These are phyloP conservation scores for Patellifolia procumbens DNA, from an alignment of 179 eudicot genomes.

Conservation along the genomic window DNA sequence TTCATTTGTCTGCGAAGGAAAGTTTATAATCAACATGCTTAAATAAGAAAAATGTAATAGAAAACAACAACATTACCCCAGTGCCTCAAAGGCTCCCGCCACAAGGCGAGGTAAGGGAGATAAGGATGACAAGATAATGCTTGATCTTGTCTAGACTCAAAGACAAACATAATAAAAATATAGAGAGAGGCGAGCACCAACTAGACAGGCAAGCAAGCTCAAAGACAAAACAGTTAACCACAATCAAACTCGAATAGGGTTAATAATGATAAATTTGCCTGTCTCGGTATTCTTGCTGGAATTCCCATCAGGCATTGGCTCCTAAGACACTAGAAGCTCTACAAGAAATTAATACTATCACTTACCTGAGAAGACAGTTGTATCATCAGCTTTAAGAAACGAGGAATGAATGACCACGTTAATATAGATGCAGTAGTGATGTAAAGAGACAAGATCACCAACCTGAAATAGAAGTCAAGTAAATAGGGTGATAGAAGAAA, in stretches of 20 bases:
- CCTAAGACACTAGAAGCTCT: background rate
- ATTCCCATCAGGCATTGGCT: background rate
- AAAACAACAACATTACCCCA: background rate
- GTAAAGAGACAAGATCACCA: conserved; percentile 72
- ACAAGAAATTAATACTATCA: conserved; percentile 23
- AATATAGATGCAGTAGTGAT: conserved; percentile 64
- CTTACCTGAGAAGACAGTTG: conserved; percentile 88
- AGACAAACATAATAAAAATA: background rate
- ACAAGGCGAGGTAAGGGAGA: background rate
- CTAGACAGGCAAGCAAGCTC: background rate
- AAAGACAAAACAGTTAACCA: background rate
- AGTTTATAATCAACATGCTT: conserved; percentile 19
- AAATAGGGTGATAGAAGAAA: background rate
- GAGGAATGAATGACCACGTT: conserved; percentile 92
- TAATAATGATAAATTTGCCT: background rate
- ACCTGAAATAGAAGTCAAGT: conserved; percentile 47
- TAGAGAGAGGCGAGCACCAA: background rate
- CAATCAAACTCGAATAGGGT: background rate
- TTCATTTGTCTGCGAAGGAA: conserved; percentile 79
- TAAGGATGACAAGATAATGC: background rate
- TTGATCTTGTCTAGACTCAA: background rate
- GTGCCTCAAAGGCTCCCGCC: no score
- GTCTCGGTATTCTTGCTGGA: background rate
- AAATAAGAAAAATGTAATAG: background rate
- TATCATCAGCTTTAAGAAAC: conserved; percentile 93